Evolutionary conservation across 495 filamentous ascomycete genomes (phyloP).

Genomic region (Aspergillus nanangensis): DNA sequence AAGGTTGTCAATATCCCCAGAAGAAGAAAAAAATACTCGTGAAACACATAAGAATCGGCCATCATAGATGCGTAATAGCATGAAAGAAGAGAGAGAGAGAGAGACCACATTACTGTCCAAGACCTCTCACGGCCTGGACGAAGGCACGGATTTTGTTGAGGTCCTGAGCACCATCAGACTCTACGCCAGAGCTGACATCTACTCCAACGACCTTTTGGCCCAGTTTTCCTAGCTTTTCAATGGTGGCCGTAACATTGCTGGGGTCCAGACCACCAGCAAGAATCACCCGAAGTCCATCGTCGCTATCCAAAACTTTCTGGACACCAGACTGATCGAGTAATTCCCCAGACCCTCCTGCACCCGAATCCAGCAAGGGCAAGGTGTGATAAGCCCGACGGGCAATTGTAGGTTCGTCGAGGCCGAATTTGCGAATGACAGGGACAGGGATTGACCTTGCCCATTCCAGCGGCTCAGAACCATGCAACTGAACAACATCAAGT

Average conservation of each 20-base stretch:
- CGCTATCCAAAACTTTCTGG: conserved; percentile 53
- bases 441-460: conserved; percentile 85
- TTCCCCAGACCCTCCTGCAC: conserved; percentile 75
- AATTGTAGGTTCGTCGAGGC: conserved; percentile 64
- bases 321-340: conserved; percentile 64
- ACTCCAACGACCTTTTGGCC: conserved; percentile 67
- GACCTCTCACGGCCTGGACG: conserved; percentile 63
- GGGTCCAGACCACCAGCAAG: conserved; percentile 80
- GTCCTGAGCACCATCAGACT: conserved; percentile 77
- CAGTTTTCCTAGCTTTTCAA: conserved; percentile 52
- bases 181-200: conserved; percentile 92
- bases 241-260: conserved; percentile 62
- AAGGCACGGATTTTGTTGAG: conserved; percentile 79
- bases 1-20: not conserved
- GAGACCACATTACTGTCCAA: conserved; percentile 18
- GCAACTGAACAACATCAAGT: conserved; percentile 90
- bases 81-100: not conserved
- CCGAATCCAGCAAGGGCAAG: conserved; percentile 80
- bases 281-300: conserved; percentile 62
- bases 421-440: conserved; percentile 82
- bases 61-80: conserved; percentile 5
- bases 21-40: no score
- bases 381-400: conserved; percentile 75
- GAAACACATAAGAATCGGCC: conserved; percentile 1
- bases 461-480: conserved; percentile 87